Evolutionary conservation across 352 stramenopile species (phyloP).

Genomic region (Globisporangium canariense): DNA sequence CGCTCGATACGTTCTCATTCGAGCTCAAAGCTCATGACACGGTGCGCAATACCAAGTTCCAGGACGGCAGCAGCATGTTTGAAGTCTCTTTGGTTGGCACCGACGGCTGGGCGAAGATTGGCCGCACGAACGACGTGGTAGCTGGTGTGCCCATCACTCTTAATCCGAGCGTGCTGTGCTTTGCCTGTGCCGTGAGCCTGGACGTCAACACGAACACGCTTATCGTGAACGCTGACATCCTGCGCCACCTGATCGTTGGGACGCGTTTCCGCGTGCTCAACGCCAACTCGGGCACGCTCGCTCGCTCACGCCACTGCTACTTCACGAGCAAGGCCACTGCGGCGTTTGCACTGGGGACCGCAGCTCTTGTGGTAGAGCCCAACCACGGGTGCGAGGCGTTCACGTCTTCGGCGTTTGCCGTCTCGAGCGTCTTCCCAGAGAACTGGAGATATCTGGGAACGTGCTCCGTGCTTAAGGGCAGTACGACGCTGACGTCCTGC

Average conservation of each 20-base stretch:
- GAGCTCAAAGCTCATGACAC: conserved; percentile 76
- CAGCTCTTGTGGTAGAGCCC: conserved; percentile 40
- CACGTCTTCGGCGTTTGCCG: conserved; percentile 26
- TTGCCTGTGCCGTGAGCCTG: conserved; percentile 50
- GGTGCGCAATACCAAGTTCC: conserved; percentile 82
- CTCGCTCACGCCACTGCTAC: conserved; percentile 56
- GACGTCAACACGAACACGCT: conserved; percentile 39
- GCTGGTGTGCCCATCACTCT: conserved; percentile 33
- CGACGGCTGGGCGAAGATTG: conserved; percentile 83
- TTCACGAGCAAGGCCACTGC: conserved; percentile 56
- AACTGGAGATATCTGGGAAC: conserved; percentile 75
- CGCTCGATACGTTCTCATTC: conserved; percentile 61
- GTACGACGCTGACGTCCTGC: conserved; percentile 34
- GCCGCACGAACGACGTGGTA: conserved; percentile 82
- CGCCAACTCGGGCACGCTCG: conserved; percentile 55
- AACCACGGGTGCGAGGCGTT: conserved; percentile 63
- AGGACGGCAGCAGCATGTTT: conserved; percentile 79
- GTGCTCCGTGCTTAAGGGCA: conserved; percentile 34
- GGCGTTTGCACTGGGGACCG: conserved; percentile 26
- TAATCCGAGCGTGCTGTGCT: conserved; percentile 49
- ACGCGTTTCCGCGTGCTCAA: conserved; percentile 60
- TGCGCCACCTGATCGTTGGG: conserved; percentile 47
- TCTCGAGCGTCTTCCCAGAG: conserved; percentile 52
- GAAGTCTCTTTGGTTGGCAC: conserved; percentile 80
- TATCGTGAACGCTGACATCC: conserved; percentile 53